These are phyloP conservation scores for Eruca vesicaria DNA, from an alignment of 441 rosid genomes.

Conservation along the genomic window DNA sequence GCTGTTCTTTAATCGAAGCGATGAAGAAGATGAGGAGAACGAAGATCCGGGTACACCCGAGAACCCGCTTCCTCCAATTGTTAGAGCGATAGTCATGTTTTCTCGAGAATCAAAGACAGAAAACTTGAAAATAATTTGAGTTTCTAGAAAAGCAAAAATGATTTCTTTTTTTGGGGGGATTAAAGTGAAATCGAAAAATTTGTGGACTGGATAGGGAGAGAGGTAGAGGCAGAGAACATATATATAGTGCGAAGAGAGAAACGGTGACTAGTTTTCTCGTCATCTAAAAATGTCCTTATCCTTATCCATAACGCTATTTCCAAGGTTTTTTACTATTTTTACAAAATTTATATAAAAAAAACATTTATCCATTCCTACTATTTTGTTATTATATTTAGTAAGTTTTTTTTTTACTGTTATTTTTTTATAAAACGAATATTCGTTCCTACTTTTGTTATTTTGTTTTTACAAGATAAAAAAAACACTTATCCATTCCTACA, in stretches of 20 bases:
- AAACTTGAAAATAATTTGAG: background rate
- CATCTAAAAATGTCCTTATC: constrained; percentile 31
- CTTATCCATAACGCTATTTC: constrained; percentile 33
- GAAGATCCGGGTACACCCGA: constrained; percentile 37
- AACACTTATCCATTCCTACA: background rate
- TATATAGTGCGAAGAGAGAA: background rate
- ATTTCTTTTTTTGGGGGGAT: background rate
- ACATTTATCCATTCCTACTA: background rate
- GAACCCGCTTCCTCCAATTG: constrained; percentile 38
- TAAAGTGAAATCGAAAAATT: background rate
- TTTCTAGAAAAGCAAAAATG: background rate
- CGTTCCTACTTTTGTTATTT: background rate
- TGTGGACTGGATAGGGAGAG: constrained; percentile 1
- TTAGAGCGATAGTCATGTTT: constrained; percentile 32
- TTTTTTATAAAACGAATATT: background rate
- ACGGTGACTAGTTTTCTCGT: constrained; percentile 29
- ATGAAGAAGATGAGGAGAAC: constrained; percentile 34
- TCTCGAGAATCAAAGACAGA: background rate
- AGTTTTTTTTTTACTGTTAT: background rate
- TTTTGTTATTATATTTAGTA: background rate
- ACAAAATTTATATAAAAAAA: background rate
- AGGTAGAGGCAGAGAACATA: background rate
- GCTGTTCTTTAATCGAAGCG: constrained; percentile 29
- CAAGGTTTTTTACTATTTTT: constrained; percentile 1
- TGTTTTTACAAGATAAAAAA: background rate